These are phyloP conservation scores for Fusarium zealandicum DNA, from an alignment of 2,329 filamentous ascomycete genomes.

Conservation along the genomic window DNA sequence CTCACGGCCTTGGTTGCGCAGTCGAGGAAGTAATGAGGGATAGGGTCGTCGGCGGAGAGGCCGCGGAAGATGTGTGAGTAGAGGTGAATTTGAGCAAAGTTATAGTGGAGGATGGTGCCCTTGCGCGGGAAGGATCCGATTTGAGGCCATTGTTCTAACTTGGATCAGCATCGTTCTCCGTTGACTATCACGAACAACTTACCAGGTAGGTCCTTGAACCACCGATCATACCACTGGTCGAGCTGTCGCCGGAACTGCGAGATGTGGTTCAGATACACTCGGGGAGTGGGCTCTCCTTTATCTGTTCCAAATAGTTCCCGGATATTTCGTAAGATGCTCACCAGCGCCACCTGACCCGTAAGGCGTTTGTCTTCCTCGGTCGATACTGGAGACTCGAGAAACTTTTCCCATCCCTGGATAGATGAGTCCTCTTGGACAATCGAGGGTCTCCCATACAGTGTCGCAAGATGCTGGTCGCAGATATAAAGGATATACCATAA, in stretches of 20 bases:
- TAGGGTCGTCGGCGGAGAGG: constrained; percentile 43
- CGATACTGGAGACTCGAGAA: constrained; percentile 59
- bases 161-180: neutral
- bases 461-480: constrained; percentile 68
- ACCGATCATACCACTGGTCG: constrained; percentile 49
- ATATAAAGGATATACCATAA: constrained; percentile 69
- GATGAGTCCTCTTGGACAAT: constrained; percentile 65
- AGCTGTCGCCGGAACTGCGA: constrained; percentile 46
- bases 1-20: constrained; percentile 44
- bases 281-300: constrained; percentile 58
- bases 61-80: constrained; percentile 53
- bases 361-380: constrained; percentile 64
- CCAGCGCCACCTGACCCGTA: constrained; percentile 65
- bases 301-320: constrained; percentile 65
- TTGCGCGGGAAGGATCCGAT: constrained; percentile 52
- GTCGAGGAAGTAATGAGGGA: constrained; percentile 47
- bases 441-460: constrained; percentile 65
- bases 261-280: constrained; percentile 60
- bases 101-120: constrained; percentile 51
- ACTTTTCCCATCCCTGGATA: constrained; percentile 64
- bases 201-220: constrained; percentile 47
- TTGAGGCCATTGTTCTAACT: constrained; percentile 48
- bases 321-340: constrained; percentile 64
- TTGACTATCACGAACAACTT: neutral
- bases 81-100: constrained; percentile 53